These are phyloP conservation scores for Boletus vinaceobasis DNA, from an alignment of 768 basidiomycete species.

Conservation along the genomic window DNA sequence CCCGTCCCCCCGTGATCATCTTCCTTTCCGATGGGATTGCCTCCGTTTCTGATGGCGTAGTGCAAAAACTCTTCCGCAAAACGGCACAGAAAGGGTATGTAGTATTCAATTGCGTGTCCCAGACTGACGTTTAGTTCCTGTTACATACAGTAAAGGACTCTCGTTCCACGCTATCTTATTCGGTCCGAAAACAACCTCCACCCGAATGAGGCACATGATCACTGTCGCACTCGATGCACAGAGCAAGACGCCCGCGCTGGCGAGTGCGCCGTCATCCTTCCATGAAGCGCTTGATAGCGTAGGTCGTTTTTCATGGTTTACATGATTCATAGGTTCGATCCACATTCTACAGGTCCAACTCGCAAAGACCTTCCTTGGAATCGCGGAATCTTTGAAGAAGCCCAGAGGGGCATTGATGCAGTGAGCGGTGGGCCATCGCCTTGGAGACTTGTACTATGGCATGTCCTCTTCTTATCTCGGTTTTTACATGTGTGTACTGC, in stretches of 20 bases:
- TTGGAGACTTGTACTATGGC: background rate
- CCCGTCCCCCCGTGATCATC: slow-evolving; percentile 47
- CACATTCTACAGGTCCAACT: slow-evolving; percentile 40
- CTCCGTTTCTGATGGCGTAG: slow-evolving; percentile 26
- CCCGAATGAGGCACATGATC: slow-evolving; percentile 43
- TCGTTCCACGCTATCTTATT: slow-evolving; percentile 59
- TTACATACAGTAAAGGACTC: slow-evolving; percentile 42
- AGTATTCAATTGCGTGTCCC: background rate
- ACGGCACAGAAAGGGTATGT: slow-evolving; percentile 42
- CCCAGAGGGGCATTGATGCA: slow-evolving; percentile 47
- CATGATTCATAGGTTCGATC: background rate
- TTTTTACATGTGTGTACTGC: background rate
- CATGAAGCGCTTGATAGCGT: slow-evolving; percentile 50
- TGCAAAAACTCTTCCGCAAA: slow-evolving; percentile 37
- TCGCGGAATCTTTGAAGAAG: slow-evolving; percentile 54
- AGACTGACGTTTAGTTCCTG: background rate
- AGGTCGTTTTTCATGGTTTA: slow-evolving; percentile 4
- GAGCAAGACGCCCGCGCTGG: slow-evolving; percentile 26
- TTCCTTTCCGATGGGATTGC: slow-evolving; percentile 59
- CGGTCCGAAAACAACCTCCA: slow-evolving; percentile 32
- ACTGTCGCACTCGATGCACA: slow-evolving; percentile 47
- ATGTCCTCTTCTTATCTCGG: background rate
- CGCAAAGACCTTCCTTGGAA: slow-evolving; percentile 51
- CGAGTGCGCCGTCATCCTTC: slow-evolving; percentile 41
- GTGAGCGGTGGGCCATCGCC: background rate